Conservation (phyloP, 768 basidiomycete genomes). For the Hygrophorus pudorinus region DNA sequence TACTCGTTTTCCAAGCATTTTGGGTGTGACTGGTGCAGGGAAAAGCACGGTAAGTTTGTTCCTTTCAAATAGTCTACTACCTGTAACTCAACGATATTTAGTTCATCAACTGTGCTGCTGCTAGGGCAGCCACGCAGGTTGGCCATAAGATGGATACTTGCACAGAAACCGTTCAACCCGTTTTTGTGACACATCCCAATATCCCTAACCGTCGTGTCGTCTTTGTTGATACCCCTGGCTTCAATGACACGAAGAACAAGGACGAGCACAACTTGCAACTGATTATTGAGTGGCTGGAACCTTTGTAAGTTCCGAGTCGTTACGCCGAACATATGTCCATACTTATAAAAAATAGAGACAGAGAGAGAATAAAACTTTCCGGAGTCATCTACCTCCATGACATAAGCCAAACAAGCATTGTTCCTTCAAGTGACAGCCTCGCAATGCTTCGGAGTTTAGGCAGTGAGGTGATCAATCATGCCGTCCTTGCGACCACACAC, state of each 20-base stretch:
- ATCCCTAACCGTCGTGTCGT: slow-evolving; percentile 1
- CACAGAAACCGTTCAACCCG: background rate
- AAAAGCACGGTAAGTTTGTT: background rate
- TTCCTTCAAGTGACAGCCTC: no score
- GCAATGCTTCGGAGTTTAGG: slow-evolving; percentile 8
- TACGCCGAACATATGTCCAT: no score
- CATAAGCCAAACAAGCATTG: background rate
- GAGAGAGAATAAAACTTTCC: background rate
- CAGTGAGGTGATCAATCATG: slow-evolving; percentile 30
- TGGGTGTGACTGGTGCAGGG: slow-evolving; percentile 2
- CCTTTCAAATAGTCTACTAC: background rate
- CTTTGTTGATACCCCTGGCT: slow-evolving; percentile 8
- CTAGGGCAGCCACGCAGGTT: background rate
- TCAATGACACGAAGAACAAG: slow-evolving; percentile 1
- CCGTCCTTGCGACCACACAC: slow-evolving; percentile 40
- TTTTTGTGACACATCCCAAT: background rate
- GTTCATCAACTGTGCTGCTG: slow-evolving; percentile 6
- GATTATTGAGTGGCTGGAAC: slow-evolving; percentile 12
- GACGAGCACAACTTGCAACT: slow-evolving; percentile 11
- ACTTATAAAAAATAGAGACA: background rate
- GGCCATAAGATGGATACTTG: slow-evolving; percentile 5
- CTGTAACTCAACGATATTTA: background rate
- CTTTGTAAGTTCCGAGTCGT: background rate
- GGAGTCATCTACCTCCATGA: background rate
- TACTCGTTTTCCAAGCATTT: background rate